A percentile compares a stretch with the other conserved stretches of the same genome.
These are phyloP conservation scores for Mucor piriformis DNA, from an alignment of 371 early-diverging fungal genomes.

Conservation along the genomic window DNA sequence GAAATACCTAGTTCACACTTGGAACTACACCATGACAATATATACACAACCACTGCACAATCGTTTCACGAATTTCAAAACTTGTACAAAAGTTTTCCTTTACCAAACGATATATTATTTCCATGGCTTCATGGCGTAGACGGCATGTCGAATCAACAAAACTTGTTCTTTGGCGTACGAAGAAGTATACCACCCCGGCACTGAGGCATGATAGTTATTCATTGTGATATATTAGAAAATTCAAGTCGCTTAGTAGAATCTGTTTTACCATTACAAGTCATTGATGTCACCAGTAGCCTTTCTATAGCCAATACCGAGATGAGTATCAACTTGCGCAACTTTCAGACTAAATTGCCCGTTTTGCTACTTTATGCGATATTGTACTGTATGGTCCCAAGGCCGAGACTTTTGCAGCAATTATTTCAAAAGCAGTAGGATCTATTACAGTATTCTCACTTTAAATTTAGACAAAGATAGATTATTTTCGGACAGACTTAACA, in stretches of 20 bases:
- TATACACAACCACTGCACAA: conserved; percentile 9
- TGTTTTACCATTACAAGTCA: conserved; percentile 12
- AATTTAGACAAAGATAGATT: too few species aligned
- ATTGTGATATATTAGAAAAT: conserved; percentile 29
- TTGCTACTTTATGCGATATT: conserved; percentile 15
- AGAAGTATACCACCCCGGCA: conserved; percentile 44
- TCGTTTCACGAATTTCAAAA: conserved; percentile 7
- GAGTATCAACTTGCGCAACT: conserved; percentile 13
- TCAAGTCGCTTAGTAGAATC: conserved; percentile 27
- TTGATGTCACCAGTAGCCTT: conserved; percentile 14
- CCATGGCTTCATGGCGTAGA: conserved; percentile 73
- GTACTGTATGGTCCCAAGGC: background rate
- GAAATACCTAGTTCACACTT: too few species aligned
- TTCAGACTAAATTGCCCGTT: conserved; percentile 15
- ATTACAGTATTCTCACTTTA: too few species aligned
- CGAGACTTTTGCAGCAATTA: conserved; percentile 11
- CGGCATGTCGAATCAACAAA: conserved; percentile 53
- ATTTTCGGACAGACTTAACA: too few species aligned
- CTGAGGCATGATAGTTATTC: conserved; percentile 46
- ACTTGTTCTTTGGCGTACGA: conserved; percentile 60
- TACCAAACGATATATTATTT: conserved; percentile 62
- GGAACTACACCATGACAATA: too few species aligned
- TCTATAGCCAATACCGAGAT: conserved; percentile 15
- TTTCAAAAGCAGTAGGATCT: conserved; percentile 4
- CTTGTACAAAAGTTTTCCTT: conserved; percentile 40